A percentile compares a stretch with the other conserved stretches of the same genome.
These are phyloP conservation scores for Metschnikowia continentalis DNA, from an alignment of 805 yeast species.

Conservation along the genomic window DNA sequence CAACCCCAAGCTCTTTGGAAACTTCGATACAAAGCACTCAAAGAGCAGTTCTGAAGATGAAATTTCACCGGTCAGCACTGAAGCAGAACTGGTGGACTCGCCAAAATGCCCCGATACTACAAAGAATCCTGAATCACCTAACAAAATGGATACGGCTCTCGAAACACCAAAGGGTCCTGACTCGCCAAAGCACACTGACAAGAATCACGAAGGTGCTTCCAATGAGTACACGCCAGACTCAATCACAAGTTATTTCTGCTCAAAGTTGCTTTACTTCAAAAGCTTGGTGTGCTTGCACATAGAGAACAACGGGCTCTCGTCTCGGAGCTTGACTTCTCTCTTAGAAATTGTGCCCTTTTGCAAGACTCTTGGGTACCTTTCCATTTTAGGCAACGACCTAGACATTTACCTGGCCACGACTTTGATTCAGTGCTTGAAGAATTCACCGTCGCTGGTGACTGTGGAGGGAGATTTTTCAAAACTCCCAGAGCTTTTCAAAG, in stretches of 20 bases:
- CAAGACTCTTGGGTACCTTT: slow-evolving; percentile 59
- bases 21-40: slow-evolving; percentile 8
- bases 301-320: slow-evolving; percentile 59
- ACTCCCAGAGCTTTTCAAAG: slow-evolving; percentile 59
- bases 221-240: slow-evolving; percentile 13
- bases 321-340: slow-evolving; percentile 53
- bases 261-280: slow-evolving; percentile 65
- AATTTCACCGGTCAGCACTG: neutral
- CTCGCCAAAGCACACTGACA: too few relatives aligned
- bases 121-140: too few relatives aligned
- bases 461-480: slow-evolving; percentile 63
- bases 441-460: slow-evolving; percentile 59
- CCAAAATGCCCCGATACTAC: neutral
- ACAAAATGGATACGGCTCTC: too few relatives aligned
- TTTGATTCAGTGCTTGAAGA: slow-evolving; percentile 64
- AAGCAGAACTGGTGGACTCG: neutral
- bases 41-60: neutral
- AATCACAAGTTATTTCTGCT: slow-evolving; percentile 52
- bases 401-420: slow-evolving; percentile 61
- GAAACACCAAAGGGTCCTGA: too few relatives aligned
- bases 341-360: slow-evolving; percentile 71
- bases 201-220: neutral
- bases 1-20: slow-evolving; percentile 64
- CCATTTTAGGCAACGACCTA: slow-evolving; percentile 60
- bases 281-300: slow-evolving; percentile 63